phyloP scores from a whole-genome alignment of 169 alveolate species.

The Cryptosporidium xiaoi region DNA sequence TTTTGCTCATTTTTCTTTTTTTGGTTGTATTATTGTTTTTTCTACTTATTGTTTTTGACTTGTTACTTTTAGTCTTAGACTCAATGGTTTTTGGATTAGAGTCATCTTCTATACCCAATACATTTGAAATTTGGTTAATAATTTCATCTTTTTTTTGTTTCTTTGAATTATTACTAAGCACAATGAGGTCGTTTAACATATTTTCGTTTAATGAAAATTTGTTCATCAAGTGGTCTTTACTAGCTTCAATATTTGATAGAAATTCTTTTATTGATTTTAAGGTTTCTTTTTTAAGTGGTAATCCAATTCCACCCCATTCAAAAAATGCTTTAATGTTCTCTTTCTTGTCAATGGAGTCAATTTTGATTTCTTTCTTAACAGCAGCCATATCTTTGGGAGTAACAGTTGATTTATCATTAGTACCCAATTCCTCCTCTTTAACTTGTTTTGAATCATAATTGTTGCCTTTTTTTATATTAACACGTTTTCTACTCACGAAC shows the following conservation, averaged over 20 bases:
- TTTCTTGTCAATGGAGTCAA: neutral
- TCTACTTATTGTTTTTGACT: too few species aligned
- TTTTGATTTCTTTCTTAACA: neutral
- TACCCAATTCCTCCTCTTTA: neutral
- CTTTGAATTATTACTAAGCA: neutral
- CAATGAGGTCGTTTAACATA: constrained; percentile 18
- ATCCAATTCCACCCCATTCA: constrained; percentile 50
- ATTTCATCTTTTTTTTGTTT: constrained; percentile 26
- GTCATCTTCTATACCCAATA: constrained; percentile 5
- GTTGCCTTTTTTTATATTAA: neutral
- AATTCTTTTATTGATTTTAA: constrained; percentile 29
- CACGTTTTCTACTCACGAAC: constrained; percentile 33
- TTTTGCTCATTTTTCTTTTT: neutral
- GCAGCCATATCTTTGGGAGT: neutral
- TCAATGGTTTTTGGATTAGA: neutral
- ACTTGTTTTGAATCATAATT: neutral
- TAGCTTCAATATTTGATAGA: constrained; percentile 30
- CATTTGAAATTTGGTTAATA: constrained; percentile 16
- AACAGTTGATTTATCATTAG: neutral
- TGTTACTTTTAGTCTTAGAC: neutral
- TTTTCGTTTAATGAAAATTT: neutral
- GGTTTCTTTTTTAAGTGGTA: constrained; percentile 40
- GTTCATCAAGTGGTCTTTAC: constrained; percentile 1
- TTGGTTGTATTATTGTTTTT: neutral
- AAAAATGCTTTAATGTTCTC: neutral